Evolutionary conservation across 1,284 basidiomycete genomes (phyloP).

Genomic region (Moesziomyces aphidis): DNA sequence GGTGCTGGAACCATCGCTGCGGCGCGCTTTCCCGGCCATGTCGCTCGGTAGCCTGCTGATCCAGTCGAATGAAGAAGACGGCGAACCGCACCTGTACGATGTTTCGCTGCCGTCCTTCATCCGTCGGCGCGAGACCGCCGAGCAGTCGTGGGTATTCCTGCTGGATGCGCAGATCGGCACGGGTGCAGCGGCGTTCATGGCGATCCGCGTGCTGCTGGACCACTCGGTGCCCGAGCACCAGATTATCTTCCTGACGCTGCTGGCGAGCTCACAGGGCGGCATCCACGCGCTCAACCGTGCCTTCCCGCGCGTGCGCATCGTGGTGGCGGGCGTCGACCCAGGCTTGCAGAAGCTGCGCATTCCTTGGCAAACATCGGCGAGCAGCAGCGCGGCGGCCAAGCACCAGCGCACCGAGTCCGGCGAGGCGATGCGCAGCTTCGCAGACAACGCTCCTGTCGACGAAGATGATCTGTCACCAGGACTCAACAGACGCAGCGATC

Average conservation of each 20-base stretch:
- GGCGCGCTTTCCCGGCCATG: constrained; percentile 86
- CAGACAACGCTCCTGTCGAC: constrained; percentile 22
- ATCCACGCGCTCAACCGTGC: constrained; percentile 80
- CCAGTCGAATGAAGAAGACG: constrained; percentile 82
- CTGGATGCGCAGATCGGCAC: constrained; percentile 96
- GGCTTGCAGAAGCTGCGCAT: constrained; percentile 58
- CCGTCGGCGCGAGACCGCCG: constrained; percentile 67
- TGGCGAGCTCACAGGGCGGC: constrained; percentile 85
- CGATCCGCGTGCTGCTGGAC: constrained; percentile 91
- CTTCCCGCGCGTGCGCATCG: constrained; percentile 74
- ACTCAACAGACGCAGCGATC: constrained; percentile 15
- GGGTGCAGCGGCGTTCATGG: constrained; percentile 94
- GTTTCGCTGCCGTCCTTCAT: constrained; percentile 76
- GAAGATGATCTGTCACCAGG: constrained; percentile 39
- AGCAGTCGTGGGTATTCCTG: constrained; percentile 84
- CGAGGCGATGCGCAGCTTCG: background rate
- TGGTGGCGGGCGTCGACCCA: constrained; percentile 62
- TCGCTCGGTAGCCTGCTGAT: constrained; percentile 89
- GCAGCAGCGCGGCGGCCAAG: constrained; percentile 4
- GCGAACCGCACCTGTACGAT: constrained; percentile 89
- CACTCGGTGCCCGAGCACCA: constrained; percentile 88
- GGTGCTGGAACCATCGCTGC: constrained; percentile 88
- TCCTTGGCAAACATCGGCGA: constrained; percentile 25
- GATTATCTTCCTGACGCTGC: constrained; percentile 75
- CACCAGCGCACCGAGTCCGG: constrained; percentile 9